Base-by-base conservation (phyloP, 768 basidiomycete genomes). In the Cystobasidiopsis lactophilus region DNA sequence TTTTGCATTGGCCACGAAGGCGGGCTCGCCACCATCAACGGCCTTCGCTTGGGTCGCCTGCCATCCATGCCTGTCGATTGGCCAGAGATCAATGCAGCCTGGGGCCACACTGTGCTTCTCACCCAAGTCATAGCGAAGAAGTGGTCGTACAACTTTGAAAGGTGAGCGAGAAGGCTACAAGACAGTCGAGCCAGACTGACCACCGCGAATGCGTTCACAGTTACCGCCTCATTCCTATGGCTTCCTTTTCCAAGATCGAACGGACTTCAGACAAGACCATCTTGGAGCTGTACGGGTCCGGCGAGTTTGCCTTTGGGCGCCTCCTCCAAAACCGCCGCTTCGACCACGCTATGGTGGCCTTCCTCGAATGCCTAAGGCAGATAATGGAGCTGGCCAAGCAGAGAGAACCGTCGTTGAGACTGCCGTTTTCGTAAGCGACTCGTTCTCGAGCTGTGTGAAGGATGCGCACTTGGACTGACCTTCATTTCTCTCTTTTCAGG, bases 41-140 rank as follows among this genome's bases (percentile, higher is more conserved):
- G 86, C 2, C 73, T 98, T 14, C 76, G 93, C 35, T 68, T 96
- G 21, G 93, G 93, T 3, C 77, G 89, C 57, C 78, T 89, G 10
- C 58, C 62, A 0, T 30, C 53, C 11, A 51, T 55, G 14, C 47
- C 52, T 1, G 89, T 96, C 29, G 93, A 96, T 64, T 98, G 89
- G 89, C 77, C 85, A 2, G 93, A 98, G 68, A 88, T 96, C 65
- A 96, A 96, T 63, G 93, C 93, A 11, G 93, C 93, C 18, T 93
- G 91, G 88, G 93, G 93, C 1, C 81, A 93, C 64, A 85, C 89
- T 0, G 71, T 91, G n/a, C 72, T 96, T 18, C 72, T 96, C 52
- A 69, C 95, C 33, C 83, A 91, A 62, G 85, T 85, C 5, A 76
- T 98, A 46, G 85, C 85, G 11, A 74, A 81, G 52, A 98, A 95